Percentiles rank a stretch among this genome's conserved stretches.
Evolutionary conservation across 768 basidiomycete species (phyloP).

Genomic region (Macrolepiota fuliginosa): DNA sequence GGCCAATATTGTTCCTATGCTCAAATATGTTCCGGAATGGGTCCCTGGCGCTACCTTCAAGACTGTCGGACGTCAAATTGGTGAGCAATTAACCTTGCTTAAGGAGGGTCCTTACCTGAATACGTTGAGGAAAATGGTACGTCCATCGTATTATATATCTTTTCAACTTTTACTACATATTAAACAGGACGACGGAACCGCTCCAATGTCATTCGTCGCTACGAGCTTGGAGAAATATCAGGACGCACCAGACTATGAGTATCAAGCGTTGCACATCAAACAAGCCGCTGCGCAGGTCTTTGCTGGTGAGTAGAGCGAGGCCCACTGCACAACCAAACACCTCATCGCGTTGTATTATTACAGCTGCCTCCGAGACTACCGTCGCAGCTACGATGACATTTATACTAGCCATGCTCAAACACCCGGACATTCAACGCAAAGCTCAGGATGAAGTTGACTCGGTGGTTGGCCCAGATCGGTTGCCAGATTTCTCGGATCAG

Average conservation of each 20-base stretch:
- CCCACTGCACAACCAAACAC: too few relatives aligned
- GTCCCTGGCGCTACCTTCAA: conserved; percentile 14
- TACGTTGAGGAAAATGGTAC: neutral
- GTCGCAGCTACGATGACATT: neutral
- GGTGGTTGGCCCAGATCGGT: neutral
- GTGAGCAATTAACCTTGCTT: neutral
- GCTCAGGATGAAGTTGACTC: neutral
- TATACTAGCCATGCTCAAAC: neutral
- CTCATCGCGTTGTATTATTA: too few relatives aligned
- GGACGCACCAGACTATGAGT: neutral
- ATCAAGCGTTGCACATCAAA: neutral
- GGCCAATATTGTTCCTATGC: conserved; percentile 10
- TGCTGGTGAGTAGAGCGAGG: neutral
- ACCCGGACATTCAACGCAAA: neutral
- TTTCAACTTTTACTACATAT: neutral
- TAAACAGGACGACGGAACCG: neutral
- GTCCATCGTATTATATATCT: neutral
- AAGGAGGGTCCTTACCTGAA: neutral
- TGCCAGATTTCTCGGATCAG: neutral
- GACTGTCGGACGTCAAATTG: neutral
- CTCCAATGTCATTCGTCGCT: neutral
- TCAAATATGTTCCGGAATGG: conserved; percentile 15
- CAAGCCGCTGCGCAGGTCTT: neutral
- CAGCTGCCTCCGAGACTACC: too few relatives aligned
- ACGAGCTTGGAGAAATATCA: neutral